phyloP scores from a whole-genome alignment of 31 red algal species.

The Asparagopsis taxiformis region DNA sequence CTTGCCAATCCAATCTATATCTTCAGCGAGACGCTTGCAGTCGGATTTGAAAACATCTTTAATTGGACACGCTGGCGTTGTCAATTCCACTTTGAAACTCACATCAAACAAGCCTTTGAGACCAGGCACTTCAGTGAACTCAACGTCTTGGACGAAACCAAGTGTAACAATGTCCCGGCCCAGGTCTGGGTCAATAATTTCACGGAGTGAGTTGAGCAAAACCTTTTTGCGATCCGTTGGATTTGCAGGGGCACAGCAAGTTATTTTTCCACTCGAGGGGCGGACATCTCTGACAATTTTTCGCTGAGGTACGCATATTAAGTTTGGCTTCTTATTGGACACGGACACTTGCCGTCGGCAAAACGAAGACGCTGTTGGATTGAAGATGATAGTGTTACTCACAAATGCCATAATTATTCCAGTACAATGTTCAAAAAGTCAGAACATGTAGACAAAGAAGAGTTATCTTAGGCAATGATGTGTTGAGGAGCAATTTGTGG shows the following conservation, averaged over 20 bases:
- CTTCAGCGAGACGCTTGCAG: slow-evolving; percentile 70
- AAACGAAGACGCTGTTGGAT: too few species aligned
- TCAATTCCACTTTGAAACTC: slow-evolving; percentile 90
- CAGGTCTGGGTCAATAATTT: slow-evolving; percentile 96
- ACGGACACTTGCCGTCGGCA: too few species aligned
- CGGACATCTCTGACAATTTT: too few species aligned
- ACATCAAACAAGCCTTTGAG: slow-evolving; percentile 66
- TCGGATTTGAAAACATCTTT: slow-evolving; percentile 91
- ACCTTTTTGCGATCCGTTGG: slow-evolving; percentile 38
- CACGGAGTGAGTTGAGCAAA: slow-evolving; percentile 60
- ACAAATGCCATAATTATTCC: too few species aligned
- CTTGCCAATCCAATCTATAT: slow-evolving; percentile 61
- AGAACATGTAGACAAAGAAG: too few species aligned
- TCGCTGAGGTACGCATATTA: too few species aligned
- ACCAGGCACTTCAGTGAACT: slow-evolving; percentile 35
- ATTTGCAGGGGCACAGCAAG: slow-evolving; percentile 3
- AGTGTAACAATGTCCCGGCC: slow-evolving; percentile 91
- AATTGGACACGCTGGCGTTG: slow-evolving; percentile 97
- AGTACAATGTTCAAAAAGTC: too few species aligned
- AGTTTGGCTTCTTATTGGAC: too few species aligned
- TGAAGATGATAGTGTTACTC: too few species aligned
- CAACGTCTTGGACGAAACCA: slow-evolving; percentile 91
- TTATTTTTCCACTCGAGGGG: too few species aligned
- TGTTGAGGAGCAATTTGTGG: too few species aligned
- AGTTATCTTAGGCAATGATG: too few species aligned